These are phyloP conservation scores for Globisporangium solare DNA, from an alignment of 352 stramenopile species.

Conservation along the genomic window DNA sequence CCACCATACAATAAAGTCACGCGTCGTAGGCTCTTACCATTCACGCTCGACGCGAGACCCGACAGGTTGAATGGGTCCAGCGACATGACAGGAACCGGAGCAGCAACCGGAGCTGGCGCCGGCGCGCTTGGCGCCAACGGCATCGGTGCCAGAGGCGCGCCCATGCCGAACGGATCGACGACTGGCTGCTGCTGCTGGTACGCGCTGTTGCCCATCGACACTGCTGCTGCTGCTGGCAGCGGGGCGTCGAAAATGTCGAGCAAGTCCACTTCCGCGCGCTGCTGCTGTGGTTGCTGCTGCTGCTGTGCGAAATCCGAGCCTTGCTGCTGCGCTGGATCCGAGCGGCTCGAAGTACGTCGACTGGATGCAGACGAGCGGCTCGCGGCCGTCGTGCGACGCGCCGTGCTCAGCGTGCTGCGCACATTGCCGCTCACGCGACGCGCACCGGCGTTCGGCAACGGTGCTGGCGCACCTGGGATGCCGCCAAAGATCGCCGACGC, in stretches of 20 bases:
- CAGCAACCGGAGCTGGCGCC: slow-evolving; percentile 11
- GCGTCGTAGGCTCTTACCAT: slow-evolving; percentile 30
- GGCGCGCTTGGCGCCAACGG: slow-evolving; percentile 15
- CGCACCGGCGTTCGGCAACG: slow-evolving; percentile 24
- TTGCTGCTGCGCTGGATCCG: slow-evolving; percentile 37
- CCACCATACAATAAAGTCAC: too few species aligned
- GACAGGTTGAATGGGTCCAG: slow-evolving; percentile 78
- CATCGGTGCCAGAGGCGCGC: slow-evolving; percentile 25
- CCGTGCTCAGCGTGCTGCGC: slow-evolving; percentile 8
- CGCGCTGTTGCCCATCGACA: slow-evolving; percentile 15
- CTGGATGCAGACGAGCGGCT: slow-evolving; percentile 19
- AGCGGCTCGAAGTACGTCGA: slow-evolving; percentile 29
- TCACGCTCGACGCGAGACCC: slow-evolving; percentile 59
- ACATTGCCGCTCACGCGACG: slow-evolving; percentile 37
- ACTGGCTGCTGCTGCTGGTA: slow-evolving; percentile 25
- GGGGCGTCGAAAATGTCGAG: slow-evolving; percentile 81
- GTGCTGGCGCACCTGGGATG: slow-evolving; percentile 73
- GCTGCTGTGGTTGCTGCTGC: slow-evolving; percentile 23
- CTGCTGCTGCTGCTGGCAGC: slow-evolving; percentile 20
- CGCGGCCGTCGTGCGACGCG: slow-evolving; percentile 26
- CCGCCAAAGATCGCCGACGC: slow-evolving; percentile 96
- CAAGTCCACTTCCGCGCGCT: slow-evolving; percentile 72
- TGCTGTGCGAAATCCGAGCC: slow-evolving; percentile 5
- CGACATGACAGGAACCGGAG: slow-evolving; percentile 16
- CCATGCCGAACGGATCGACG: slow-evolving; percentile 63